phyloP scores from a whole-genome alignment of 352 stramenopile species.

The Aphanomyces astaci region DNA sequence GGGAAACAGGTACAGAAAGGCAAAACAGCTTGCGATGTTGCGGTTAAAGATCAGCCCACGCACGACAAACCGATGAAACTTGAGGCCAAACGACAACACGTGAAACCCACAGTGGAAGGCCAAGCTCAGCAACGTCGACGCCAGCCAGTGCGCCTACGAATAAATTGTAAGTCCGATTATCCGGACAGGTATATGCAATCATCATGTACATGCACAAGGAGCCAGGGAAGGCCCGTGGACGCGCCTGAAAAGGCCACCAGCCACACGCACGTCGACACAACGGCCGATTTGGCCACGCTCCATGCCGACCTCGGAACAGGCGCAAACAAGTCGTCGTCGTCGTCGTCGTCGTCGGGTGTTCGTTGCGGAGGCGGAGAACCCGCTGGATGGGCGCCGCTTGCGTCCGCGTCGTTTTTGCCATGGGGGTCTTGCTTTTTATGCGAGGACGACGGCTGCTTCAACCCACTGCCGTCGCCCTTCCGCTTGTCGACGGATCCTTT shows the following conservation, averaged over 20 bases:
- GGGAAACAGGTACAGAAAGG: slow-evolving; percentile 81
- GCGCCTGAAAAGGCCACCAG: too few species aligned
- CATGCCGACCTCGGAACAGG: background rate
- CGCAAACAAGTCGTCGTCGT: background rate
- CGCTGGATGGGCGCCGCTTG: too few species aligned
- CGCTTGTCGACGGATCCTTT: background rate
- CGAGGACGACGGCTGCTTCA: background rate
- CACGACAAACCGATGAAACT: slow-evolving; percentile 72
- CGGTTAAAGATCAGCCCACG: slow-evolving; percentile 71
- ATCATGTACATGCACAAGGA: background rate
- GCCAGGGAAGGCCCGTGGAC: background rate
- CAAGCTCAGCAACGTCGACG: slow-evolving; percentile 59
- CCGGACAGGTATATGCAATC: background rate
- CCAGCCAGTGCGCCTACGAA: slow-evolving; percentile 56
- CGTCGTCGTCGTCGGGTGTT: background rate
- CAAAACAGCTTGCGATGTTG: slow-evolving; percentile 82
- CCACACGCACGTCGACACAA: background rate
- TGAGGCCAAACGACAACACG: slow-evolving; percentile 65
- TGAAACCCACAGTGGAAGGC: slow-evolving; percentile 60
- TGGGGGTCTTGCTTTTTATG: background rate
- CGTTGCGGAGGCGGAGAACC: background rate
- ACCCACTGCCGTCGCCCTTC: background rate
- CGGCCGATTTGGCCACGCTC: background rate
- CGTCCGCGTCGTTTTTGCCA: too few species aligned
- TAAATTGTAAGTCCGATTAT: too few species aligned